Evolutionary conservation across 768 basidiomycete species (phyloP).

Genomic region (Lactarius tabidus): DNA sequence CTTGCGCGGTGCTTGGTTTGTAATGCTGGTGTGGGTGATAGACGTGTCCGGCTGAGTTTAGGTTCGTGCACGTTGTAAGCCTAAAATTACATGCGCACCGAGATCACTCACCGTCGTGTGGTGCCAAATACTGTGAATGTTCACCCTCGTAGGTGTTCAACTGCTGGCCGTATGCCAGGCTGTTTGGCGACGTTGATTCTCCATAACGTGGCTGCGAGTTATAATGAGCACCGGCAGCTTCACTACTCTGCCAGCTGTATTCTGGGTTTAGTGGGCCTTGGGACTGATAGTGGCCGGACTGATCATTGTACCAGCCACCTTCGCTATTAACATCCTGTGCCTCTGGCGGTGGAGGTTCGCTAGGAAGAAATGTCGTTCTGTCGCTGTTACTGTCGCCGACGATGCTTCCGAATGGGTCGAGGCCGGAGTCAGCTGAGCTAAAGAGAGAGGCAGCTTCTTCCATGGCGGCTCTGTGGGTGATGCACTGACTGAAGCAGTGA

Average conservation of each 20-base stretch:
- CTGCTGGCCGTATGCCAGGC: constrained; percentile 2
- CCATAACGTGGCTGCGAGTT: constrained; percentile 14
- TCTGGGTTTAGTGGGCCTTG: constrained; percentile 1
- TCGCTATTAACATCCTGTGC: constrained; percentile 1
- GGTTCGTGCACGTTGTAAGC: background rate
- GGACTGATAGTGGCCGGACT: constrained; percentile 10
- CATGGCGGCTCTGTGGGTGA: constrained; percentile 46
- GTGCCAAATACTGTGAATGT: constrained; percentile 6
- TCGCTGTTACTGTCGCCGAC: constrained; percentile 4
- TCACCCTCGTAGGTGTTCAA: background rate
- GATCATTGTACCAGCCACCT: constrained; percentile 5
- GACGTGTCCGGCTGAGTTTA: constrained; percentile 4
- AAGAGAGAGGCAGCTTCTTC: constrained; percentile 83
- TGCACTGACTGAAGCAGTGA: constrained; percentile 29
- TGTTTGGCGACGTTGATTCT: background rate
- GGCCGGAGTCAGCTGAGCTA: constrained; percentile 54
- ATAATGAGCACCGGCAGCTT: constrained; percentile 2
- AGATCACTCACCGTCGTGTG: constrained; percentile 20
- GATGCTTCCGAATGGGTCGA: constrained; percentile 38
- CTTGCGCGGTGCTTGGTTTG: background rate
- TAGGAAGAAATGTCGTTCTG: background rate
- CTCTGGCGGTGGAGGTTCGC: constrained; percentile 1
- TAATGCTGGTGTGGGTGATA: constrained; percentile 9
- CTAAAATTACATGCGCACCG: background rate
- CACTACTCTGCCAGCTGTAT: constrained; percentile 15